Evolutionary conservation across 148 eudicot genomes (phyloP).

Genomic region (Euryodendron excelsum): DNA sequence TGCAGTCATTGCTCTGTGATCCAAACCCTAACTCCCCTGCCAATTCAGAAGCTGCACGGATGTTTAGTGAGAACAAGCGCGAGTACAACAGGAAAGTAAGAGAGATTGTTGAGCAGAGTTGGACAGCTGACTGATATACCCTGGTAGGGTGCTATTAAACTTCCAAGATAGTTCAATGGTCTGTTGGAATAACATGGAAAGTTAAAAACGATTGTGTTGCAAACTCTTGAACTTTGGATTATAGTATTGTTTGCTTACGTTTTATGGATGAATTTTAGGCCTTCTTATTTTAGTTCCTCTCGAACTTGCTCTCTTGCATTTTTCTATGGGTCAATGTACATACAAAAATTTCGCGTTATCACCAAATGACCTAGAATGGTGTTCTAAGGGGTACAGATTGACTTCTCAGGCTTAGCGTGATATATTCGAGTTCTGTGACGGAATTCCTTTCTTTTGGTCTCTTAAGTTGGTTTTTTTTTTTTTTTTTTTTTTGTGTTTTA

Average conservation of each 20-base stretch:
- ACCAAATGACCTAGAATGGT: neutral
- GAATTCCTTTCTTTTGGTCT: neutral
- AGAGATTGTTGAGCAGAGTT: slow-evolving; percentile 55
- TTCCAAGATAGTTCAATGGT: slow-evolving; percentile 17
- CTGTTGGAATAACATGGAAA: slow-evolving; percentile 16
- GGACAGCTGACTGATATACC: slow-evolving; percentile 37
- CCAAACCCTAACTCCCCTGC: slow-evolving; percentile 82
- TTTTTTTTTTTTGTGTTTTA: no score
- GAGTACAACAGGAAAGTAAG: slow-evolving; percentile 54
- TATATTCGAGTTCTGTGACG: no score
- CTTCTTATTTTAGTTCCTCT: neutral
- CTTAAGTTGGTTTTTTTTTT: neutral
- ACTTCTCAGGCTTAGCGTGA: neutral
- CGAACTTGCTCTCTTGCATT: neutral
- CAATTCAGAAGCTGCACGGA: slow-evolving; percentile 73
- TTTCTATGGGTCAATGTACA: neutral
- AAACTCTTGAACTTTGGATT: slow-evolving; percentile 17
- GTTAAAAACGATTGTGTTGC: slow-evolving; percentile 10
- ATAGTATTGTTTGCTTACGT: slow-evolving; percentile 8
- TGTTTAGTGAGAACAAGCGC: slow-evolving; percentile 73
- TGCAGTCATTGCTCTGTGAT: slow-evolving; percentile 67
- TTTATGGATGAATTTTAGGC: neutral
- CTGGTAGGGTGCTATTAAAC: neutral
- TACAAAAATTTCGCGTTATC: neutral
- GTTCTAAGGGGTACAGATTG: neutral